phyloP scores from a whole-genome alignment of 768 basidiomycete species.

The Tulasnella calospora region DNA sequence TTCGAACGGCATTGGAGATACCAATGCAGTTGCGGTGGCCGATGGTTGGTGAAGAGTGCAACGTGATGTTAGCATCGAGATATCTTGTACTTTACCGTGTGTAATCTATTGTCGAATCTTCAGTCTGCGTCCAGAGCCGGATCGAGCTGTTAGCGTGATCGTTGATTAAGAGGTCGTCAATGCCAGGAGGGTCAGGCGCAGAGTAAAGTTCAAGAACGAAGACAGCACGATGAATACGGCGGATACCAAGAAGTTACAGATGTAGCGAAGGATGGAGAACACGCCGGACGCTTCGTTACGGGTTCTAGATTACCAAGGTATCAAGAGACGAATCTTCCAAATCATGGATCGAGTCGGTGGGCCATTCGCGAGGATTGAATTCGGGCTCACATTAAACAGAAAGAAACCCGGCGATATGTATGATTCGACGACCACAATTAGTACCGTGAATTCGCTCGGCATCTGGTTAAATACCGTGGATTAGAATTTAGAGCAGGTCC shows the following conservation, averaged over 20 bases:
- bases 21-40: slow-evolving; percentile 15
- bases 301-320: neutral
- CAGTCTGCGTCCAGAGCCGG: no score
- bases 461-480: neutral
- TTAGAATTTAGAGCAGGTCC: neutral
- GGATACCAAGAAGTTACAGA: no score
- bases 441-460: neutral
- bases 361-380: neutral
- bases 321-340: neutral
- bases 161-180: no score
- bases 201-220: no score
- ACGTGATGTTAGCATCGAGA: neutral
- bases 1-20: neutral
- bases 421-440: neutral
- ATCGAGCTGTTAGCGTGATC: no score
- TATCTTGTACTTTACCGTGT: neutral
- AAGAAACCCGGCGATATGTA: neutral
- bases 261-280: no score
- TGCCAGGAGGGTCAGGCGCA: no score
- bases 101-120: neutral
- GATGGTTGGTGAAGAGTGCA: neutral
- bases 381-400: neutral
- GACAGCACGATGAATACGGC: no score
- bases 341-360: neutral
- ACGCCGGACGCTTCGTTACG: no score